These are phyloP conservation scores for Quercus lobata DNA, from an alignment of 331 rosid genomes.

Conservation along the genomic window DNA sequence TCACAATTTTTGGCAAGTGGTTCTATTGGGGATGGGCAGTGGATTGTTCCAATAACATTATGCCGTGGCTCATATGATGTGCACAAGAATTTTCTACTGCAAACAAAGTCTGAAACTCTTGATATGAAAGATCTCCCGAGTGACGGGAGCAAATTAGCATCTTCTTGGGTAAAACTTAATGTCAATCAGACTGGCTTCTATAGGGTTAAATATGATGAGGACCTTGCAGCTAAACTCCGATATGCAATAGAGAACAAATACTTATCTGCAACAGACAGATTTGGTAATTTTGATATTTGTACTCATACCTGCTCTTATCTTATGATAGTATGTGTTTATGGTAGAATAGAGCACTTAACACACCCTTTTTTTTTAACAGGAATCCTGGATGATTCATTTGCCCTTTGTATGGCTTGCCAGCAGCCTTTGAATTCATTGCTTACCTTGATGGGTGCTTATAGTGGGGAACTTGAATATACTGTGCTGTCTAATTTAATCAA, in stretches of 20 bases:
- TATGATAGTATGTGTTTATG: background rate
- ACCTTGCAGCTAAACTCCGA: conserved; percentile 34
- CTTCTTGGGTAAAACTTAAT: conserved; percentile 44
- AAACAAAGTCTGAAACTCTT: conserved; percentile 26
- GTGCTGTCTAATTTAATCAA: conserved; percentile 47
- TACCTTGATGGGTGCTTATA: conserved; percentile 43
- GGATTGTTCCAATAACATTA: conserved; percentile 53
- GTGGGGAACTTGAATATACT: conserved; percentile 45
- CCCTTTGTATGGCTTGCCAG: conserved; percentile 50
- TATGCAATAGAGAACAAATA: conserved; percentile 32
- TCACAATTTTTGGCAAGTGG: conserved; percentile 43
- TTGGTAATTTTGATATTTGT: conserved; percentile 22
- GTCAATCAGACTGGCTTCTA: conserved; percentile 56
- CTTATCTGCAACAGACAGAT: conserved; percentile 42
- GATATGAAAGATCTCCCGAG: conserved; percentile 25
- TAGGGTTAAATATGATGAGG: conserved; percentile 50
- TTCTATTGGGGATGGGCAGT: conserved; percentile 37
- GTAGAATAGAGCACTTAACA: background rate
- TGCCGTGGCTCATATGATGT: conserved; percentile 42
- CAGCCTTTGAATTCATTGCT: conserved; percentile 41
- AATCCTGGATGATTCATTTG: conserved; percentile 51
- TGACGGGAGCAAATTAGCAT: background rate
- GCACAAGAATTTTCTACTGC: conserved; percentile 38
- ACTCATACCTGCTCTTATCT: background rate
- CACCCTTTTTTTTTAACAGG: conserved; percentile 27